Percentiles rank a stretch among this genome's conserved stretches.
These are phyloP conservation scores for Leptomonas pyrrhocoris DNA, from an alignment of 208 protist species.

Conservation along the genomic window DNA sequence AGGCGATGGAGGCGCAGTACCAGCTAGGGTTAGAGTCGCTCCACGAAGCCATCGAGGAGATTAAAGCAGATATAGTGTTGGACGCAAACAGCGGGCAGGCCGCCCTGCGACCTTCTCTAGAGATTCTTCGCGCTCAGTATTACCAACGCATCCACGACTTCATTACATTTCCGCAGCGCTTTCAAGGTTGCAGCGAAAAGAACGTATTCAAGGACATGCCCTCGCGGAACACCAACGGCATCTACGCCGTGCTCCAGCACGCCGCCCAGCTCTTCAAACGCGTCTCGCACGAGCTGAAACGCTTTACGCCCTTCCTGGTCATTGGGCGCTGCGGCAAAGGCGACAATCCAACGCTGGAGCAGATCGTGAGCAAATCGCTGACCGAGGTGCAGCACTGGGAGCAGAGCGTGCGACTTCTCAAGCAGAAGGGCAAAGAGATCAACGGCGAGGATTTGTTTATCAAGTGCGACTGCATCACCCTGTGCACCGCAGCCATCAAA, in stretches of 20 bases:
- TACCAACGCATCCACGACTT: conserved; percentile 96
- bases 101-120: conserved; percentile 87
- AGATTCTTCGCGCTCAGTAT: conserved; percentile 93
- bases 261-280: conserved; percentile 91
- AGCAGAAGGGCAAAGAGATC: conserved; percentile 95
- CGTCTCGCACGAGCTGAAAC: conserved; percentile 83
- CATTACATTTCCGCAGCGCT: conserved; percentile 92
- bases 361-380: conserved; percentile 86
- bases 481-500: conserved; percentile 94
- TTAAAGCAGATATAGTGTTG: conserved; percentile 93
- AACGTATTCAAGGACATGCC: conserved; percentile 88
- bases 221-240: conserved; percentile 83
- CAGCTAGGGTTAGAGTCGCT: conserved; percentile 92
- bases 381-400: conserved; percentile 96
- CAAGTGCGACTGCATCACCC: conserved; percentile 94
- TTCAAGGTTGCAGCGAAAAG: conserved; percentile 83
- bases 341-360: conserved; percentile 83
- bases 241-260: conserved; percentile 93
- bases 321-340: conserved; percentile 87
- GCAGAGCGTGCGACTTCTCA: conserved; percentile 94
- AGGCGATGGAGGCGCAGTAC: conserved; percentile 97
- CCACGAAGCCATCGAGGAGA: conserved; percentile 91
- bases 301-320: conserved; percentile 89
- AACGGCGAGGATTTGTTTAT: conserved; percentile 93
- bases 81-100: conserved; percentile 79